A percentile compares a stretch with the other conserved stretches of the same genome.
Conservation (phyloP, 108 stramenopile genomes). For the Nannochloropsis oceanica region DNA sequence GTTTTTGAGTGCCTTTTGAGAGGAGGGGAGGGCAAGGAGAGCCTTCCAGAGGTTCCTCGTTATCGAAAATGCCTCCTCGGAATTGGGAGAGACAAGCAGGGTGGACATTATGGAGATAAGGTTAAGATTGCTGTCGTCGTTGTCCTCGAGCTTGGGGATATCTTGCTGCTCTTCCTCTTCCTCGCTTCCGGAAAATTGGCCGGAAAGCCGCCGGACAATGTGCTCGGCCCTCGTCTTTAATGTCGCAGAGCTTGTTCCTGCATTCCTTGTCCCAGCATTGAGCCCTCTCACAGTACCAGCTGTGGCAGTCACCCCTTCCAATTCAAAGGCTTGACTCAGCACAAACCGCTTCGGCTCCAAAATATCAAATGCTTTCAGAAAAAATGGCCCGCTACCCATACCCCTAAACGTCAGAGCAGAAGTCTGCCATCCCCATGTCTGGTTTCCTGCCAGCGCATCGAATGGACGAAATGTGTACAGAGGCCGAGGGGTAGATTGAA, state of each 20-base stretch:
- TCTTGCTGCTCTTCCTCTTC: not conserved
- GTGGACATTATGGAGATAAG: not conserved
- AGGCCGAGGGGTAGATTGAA: not conserved
- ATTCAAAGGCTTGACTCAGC: not conserved
- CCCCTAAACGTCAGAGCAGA: not conserved
- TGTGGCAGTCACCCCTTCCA: not conserved
- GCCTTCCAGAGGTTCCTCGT: not conserved
- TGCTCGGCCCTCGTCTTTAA: not conserved
- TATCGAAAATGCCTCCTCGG: not conserved
- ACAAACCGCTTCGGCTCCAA: not conserved
- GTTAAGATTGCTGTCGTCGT: not conserved
- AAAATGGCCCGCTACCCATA: not conserved
- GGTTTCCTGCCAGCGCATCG: not conserved
- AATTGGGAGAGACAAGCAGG: not conserved
- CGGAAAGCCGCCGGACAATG: not conserved
- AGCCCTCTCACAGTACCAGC: not conserved
- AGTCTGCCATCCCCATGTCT: not conserved
- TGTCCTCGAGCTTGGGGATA: not conserved
- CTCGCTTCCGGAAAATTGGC: not conserved
- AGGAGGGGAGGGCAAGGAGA: not conserved
- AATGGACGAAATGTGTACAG: not conserved
- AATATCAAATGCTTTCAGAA: not conserved
- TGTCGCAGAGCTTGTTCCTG: not conserved
- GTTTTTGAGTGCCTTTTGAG: not conserved
- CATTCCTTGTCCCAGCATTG: too few species aligned